Percentiles rank a stretch among this genome's conserved stretches.
Evolutionary conservation across 345 rosid species (phyloP).

Genomic region (Linum trigynum): DNA sequence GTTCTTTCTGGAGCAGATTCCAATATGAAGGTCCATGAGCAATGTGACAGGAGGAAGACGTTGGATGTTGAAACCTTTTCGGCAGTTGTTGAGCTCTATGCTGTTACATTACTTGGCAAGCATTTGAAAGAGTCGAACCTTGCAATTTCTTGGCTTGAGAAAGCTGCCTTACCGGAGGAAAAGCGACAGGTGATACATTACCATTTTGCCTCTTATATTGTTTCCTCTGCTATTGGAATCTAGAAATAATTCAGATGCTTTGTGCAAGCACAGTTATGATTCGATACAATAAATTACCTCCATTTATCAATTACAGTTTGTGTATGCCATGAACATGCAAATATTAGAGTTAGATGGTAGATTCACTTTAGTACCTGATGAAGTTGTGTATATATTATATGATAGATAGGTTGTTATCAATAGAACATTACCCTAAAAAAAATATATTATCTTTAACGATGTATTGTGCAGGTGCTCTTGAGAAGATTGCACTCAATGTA

Average conservation of each 20-base stretch:
- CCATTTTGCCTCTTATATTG: neutral
- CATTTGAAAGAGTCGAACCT: conserved; percentile 35
- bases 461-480: conserved; percentile 47
- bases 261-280: neutral
- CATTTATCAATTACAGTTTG: too few species aligned
- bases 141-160: conserved; percentile 80
- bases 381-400: too few species aligned
- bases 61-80: conserved; percentile 46
- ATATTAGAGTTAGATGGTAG: too few species aligned
- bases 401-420: too few species aligned
- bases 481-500: conserved; percentile 58
- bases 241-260: neutral
- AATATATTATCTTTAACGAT: neutral
- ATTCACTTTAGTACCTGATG: too few species aligned
- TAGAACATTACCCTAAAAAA: too few species aligned
- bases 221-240: neutral
- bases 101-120: conserved; percentile 48
- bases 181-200: conserved; percentile 45
- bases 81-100: conserved; percentile 62
- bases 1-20: conserved; percentile 24
- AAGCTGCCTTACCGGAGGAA: conserved; percentile 69
- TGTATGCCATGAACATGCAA: neutral
- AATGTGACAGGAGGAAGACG: conserved; percentile 20
- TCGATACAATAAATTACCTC: neutral
- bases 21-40: conserved; percentile 18